Base-by-base conservation (phyloP, 306 rosid species). In the Rosa chinensis region DNA sequence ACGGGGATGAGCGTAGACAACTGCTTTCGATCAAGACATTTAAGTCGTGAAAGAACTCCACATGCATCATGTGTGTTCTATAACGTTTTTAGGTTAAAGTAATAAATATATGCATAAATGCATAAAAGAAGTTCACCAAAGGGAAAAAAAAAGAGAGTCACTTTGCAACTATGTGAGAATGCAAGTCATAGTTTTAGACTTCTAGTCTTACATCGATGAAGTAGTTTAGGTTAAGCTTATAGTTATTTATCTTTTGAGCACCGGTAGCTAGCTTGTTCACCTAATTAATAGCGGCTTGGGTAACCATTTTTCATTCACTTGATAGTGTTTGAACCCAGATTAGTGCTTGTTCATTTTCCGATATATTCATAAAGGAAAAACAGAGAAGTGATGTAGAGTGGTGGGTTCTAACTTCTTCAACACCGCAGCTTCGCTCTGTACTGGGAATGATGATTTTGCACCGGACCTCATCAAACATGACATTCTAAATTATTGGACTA, bases 361-460 rank as follows among this genome's bases (percentile, higher is more conserved):
- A 20, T 53, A 20, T 53, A 10, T 37, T 52, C 13, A 37, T 10
- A 32, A 72, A 10, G 25, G 32, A 13, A 74, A 8, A 11, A 37
- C 10, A 39, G 45, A 39, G 0, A 66, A 37, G 47, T 66, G 10
- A 13, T 14, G 59, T 8, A 10, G 18, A 8, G 40, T 55, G 55
- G 78, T 58, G 78, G 78, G 78, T 42, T 74, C 71, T 8, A 66
- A 66, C 12, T 18, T 66, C 18, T 21, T 18, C 69, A 43, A 9
- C 28, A 16, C 56, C 37, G 8, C 56, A 59, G 20, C 28, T 75
- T 43, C 18, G 16, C 13, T n/a, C 12, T 40, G 77, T n/a, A 21
- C 8, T 11, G 55, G 47, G 39, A 21, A 43, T 28, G 18, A 72
- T 72, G 44, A 32, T 32, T 18, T 50, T 50, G 68, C 28, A 32